phyloP scores from a whole-genome alignment of 2,329 filamentous ascomycete genomes.

The Blumeria hordei region DNA sequence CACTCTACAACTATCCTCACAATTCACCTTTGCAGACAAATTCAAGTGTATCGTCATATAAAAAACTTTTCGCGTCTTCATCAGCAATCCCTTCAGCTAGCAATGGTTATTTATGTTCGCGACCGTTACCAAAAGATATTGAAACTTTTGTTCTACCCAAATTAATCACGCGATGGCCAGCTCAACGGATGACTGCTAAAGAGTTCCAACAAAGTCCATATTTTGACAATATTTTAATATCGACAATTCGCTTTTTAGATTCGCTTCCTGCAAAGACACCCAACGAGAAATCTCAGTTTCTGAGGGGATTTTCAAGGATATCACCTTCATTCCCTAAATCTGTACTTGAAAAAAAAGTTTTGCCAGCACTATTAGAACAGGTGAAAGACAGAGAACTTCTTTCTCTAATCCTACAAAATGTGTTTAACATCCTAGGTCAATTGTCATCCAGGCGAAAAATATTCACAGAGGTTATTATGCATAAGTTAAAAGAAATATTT shows the following conservation, averaged over 20 bases:
- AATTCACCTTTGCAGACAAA: constrained; percentile 64
- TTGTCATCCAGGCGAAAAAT: constrained; percentile 54
- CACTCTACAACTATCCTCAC: constrained; percentile 89
- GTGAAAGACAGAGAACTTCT: constrained; percentile 78
- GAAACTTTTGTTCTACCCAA: constrained; percentile 52
- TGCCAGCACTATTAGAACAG: constrained; percentile 75
- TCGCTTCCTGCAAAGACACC: constrained; percentile 75
- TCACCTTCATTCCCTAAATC: constrained; percentile 79
- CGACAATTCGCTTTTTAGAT: constrained; percentile 87
- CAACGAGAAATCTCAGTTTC: constrained; percentile 73
- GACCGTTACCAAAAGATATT: constrained; percentile 59
- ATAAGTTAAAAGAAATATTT: constrained; percentile 64
- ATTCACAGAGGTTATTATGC: constrained; percentile 71
- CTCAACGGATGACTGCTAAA: constrained; percentile 62
- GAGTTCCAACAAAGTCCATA: constrained; percentile 92
- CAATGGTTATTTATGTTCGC: constrained; percentile 69
- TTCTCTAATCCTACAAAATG: constrained; percentile 65
- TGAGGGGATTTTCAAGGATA: constrained; percentile 70
- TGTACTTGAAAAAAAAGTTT: constrained; percentile 81
- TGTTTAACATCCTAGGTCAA: constrained; percentile 69
- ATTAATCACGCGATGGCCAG: constrained; percentile 67
- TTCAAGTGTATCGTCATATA: constrained; percentile 62
- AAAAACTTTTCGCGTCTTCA: constrained; percentile 55
- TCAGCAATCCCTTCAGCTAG: constrained; percentile 52
- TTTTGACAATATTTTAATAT: constrained; percentile 91